phyloP scores from a whole-genome alignment of 768 basidiomycete genomes.

The Gloeostereum incarnatum region DNA sequence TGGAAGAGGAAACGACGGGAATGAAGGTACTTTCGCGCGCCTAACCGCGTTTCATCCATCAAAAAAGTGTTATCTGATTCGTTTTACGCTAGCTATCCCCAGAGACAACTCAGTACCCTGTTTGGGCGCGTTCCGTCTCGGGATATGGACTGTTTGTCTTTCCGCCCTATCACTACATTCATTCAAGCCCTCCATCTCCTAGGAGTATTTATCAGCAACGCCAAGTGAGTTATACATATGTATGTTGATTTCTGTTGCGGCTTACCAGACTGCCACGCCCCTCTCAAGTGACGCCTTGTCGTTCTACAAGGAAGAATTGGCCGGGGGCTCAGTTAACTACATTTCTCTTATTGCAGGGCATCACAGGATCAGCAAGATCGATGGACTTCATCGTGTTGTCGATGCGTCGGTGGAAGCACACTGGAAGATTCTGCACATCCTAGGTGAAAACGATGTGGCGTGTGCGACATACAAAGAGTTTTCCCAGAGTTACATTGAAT shows the following conservation, averaged over 20 bases:
- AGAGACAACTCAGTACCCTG: conserved; percentile 10
- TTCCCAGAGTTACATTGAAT: conserved; percentile 11
- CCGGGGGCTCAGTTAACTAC: conserved; percentile 22
- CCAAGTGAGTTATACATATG: conserved; percentile 22
- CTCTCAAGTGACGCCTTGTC: conserved; percentile 26
- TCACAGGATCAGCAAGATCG: conserved; percentile 15
- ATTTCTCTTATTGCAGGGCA: conserved; percentile 21
- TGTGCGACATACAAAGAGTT: conserved; percentile 12
- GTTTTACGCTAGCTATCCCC: conserved; percentile 5
- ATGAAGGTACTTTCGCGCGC: conserved; percentile 9
- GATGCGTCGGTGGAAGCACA: conserved; percentile 16
- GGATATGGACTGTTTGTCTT: conserved; percentile 25
- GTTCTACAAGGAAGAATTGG: conserved; percentile 31
- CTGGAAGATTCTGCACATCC: conserved; percentile 14
- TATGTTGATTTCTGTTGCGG: too few relatives aligned
- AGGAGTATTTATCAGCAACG: conserved; percentile 19
- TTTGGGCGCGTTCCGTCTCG: conserved; percentile 22
- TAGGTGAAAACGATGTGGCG: conserved; percentile 9
- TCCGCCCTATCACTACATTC: conserved; percentile 20
- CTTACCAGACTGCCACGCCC: too few relatives aligned
- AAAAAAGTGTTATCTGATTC: too few relatives aligned
- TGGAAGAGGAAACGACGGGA: conserved; percentile 23
- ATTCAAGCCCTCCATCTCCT: conserved; percentile 28
- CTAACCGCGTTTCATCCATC: neutral
- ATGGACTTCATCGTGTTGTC: conserved; percentile 14